Conservation (phyloP, 768 basidiomycete genomes). For the Lentinula guzmanii region DNA sequence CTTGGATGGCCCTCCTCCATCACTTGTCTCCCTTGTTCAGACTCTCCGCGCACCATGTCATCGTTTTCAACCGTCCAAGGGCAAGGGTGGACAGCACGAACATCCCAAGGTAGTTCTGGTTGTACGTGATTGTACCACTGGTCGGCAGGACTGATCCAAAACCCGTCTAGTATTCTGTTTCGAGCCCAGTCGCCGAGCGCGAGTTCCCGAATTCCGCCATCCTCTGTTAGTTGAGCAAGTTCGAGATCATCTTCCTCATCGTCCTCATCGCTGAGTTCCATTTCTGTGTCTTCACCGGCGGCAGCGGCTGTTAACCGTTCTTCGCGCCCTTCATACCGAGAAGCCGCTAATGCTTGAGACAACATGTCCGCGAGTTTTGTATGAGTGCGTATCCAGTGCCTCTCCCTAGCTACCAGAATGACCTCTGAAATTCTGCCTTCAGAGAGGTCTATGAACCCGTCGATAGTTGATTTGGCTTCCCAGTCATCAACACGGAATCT, state of each 20-base stretch:
- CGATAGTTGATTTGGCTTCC: slow-evolving; percentile 54
- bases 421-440: slow-evolving; percentile 66
- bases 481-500: slow-evolving; percentile 26
- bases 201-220: slow-evolving; percentile 35
- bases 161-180: slow-evolving; percentile 64
- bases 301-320: slow-evolving; percentile 17
- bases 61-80: slow-evolving; percentile 45
- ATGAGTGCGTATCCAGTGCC: slow-evolving; percentile 59
- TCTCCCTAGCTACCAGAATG: slow-evolving; percentile 56
- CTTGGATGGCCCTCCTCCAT: slow-evolving; percentile 41
- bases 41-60: slow-evolving; percentile 11
- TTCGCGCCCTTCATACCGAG: slow-evolving; percentile 32
- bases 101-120: slow-evolving; percentile 12
- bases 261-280: slow-evolving; percentile 21
- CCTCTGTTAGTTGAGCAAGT: slow-evolving; percentile 33
- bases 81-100: slow-evolving; percentile 46
- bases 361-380: slow-evolving; percentile 66
- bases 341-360: slow-evolving; percentile 61
- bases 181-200: slow-evolving; percentile 72
- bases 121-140: slow-evolving; percentile 46
- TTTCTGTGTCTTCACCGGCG: slow-evolving; percentile 22
- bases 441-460: slow-evolving; percentile 67
- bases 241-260: slow-evolving; percentile 41
- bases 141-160: slow-evolving; percentile 73
- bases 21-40: slow-evolving; percentile 14